Evolutionary conservation across 2,329 filamentous ascomycete genomes (phyloP).

Genomic region (Trichoderma gracile): DNA sequence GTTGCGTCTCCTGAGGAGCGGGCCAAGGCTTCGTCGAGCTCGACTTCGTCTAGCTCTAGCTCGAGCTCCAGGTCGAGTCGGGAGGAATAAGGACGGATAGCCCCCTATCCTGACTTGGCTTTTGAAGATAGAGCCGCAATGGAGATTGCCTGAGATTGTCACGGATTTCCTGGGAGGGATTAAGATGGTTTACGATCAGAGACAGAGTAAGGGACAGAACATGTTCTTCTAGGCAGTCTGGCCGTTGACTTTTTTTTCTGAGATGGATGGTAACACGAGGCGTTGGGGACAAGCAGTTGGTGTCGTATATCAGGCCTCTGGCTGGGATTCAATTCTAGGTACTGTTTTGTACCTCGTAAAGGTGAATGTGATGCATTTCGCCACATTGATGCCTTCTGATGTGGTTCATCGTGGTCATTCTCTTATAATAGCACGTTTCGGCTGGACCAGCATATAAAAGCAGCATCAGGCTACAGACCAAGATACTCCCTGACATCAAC

Average conservation of each 20-base stretch:
- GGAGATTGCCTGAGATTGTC: neutral
- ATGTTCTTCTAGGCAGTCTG: neutral
- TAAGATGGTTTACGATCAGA: neutral
- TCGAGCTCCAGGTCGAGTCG: neutral
- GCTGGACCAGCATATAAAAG: too few species aligned
- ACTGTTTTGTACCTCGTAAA: neutral
- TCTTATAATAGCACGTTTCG: too few species aligned
- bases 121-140: neutral
- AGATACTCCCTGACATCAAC: too few species aligned
- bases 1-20: neutral
- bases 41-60: conserved; percentile 2
- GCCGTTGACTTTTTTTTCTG: neutral
- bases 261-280: neutral
- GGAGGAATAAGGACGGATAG: neutral
- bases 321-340: neutral
- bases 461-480: too few species aligned
- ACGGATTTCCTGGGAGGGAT: too few species aligned
- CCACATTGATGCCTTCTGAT: too few species aligned
- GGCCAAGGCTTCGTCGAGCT: conserved; percentile 4
- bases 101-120: neutral
- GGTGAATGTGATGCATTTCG: neutral
- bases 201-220: neutral
- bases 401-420: too few species aligned
- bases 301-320: neutral
- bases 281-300: neutral